Percentiles rank a stretch among this genome's conserved stretches.
Conservation (phyloP, 805 yeast genomes). For the Teunomyces barrocoloradensis region DNA sequence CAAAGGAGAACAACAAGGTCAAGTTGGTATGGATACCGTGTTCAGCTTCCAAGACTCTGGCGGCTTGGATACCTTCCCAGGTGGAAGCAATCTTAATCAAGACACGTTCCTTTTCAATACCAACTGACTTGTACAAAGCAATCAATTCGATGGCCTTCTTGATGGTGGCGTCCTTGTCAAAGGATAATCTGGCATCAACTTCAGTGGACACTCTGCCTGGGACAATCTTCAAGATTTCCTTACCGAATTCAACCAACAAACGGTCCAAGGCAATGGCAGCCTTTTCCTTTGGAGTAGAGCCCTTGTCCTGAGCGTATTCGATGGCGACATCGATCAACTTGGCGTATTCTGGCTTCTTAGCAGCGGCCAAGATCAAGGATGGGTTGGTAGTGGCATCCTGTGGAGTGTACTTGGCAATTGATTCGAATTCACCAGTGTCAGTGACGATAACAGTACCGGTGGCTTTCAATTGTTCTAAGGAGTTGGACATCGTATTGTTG, state of each 20-base stretch:
- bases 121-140: slow-evolving; percentile 77
- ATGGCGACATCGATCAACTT: slow-evolving; percentile 88
- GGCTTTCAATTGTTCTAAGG: slow-evolving; percentile 90
- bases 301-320: slow-evolving; percentile 74
- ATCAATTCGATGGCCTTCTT: slow-evolving; percentile 92
- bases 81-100: slow-evolving; percentile 97
- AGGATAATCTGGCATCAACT: slow-evolving; percentile 97
- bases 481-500: slow-evolving; percentile 37
- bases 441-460: slow-evolving; percentile 96
- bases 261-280: slow-evolving; percentile 85
- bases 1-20: slow-evolving; percentile 91
- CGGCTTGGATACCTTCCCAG: slow-evolving; percentile 99
- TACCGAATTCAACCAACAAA: slow-evolving; percentile 93
- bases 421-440: slow-evolving; percentile 98
- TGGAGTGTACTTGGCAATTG: slow-evolving; percentile 96
- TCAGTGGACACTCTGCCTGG: slow-evolving; percentile 99
- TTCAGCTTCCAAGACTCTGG: slow-evolving; percentile 87
- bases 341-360: slow-evolving; percentile 87
- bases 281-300: slow-evolving; percentile 56
- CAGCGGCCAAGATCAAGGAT: slow-evolving; percentile 91
- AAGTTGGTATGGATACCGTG: slow-evolving; percentile 92
- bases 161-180: slow-evolving; percentile 91
- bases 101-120: slow-evolving; percentile 85
- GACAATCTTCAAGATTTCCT: slow-evolving; percentile 85
- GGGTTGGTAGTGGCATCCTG: slow-evolving; percentile 99